Conservation (phyloP, 768 basidiomycete species). For the Tylopilus felleus region DNA sequence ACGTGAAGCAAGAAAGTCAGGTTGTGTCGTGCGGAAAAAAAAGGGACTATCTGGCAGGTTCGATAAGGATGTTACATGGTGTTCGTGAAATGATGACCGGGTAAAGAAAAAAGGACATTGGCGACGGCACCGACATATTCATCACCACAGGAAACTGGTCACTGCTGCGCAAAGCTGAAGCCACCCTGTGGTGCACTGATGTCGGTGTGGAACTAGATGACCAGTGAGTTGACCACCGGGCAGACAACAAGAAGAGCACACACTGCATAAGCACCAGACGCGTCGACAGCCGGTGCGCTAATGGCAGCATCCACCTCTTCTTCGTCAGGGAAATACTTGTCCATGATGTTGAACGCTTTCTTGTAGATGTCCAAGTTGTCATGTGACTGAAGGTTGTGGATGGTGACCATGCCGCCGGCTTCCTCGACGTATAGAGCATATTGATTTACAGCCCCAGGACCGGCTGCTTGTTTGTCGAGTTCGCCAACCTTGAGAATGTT, state of each 20-base stretch:
- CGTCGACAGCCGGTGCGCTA: slow-evolving; percentile 69
- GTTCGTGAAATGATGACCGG: slow-evolving; percentile 20
- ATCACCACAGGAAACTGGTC: slow-evolving; percentile 13
- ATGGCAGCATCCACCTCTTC: slow-evolving; percentile 88
- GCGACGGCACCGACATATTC: not conserved
- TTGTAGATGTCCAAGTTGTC: slow-evolving; percentile 99
- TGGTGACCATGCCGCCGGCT: slow-evolving; percentile 97
- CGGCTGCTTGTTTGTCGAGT: slow-evolving; percentile 80
- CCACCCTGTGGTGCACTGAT: slow-evolving; percentile 90
- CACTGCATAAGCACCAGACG: slow-evolving; percentile 72
- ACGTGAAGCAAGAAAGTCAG: slow-evolving; percentile 20
- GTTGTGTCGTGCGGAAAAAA: slow-evolving; percentile 9
- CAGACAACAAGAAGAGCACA: slow-evolving; percentile 25
- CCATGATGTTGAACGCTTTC: slow-evolving; percentile 98
- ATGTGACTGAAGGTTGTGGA: slow-evolving; percentile 98
- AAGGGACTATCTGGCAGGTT: slow-evolving; percentile 10
- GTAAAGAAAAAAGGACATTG: slow-evolving; percentile 9
- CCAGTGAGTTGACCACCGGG: slow-evolving; percentile 3
- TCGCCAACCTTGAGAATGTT: slow-evolving; percentile 98
- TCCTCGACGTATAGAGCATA: slow-evolving; percentile 96
- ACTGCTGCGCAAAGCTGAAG: slow-evolving; percentile 86
- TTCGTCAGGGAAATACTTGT: slow-evolving; percentile 98
- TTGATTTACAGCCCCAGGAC: slow-evolving; percentile 82
- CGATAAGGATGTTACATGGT: slow-evolving; percentile 15
- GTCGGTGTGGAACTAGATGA: slow-evolving; percentile 72